Percentiles rank a stretch among this genome's conserved stretches.
Conservation (phyloP, 2,329 filamentous ascomycete genomes). For the Botrytis deweyae region DNA sequence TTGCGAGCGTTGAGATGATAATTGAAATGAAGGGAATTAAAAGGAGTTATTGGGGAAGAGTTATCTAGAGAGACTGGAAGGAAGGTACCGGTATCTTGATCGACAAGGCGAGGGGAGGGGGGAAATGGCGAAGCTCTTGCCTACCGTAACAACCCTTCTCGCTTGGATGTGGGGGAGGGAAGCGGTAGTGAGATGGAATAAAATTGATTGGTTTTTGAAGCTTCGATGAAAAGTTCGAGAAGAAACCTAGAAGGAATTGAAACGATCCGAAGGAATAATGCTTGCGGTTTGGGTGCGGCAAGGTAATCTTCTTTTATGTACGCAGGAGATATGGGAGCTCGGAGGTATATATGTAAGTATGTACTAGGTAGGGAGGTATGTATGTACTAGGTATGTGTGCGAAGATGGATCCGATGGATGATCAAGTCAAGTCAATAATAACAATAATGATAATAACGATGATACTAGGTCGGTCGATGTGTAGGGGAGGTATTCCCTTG, state of each 20-base stretch:
- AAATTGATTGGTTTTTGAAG: conserved; percentile 16
- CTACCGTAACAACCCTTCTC: conserved; percentile 18
- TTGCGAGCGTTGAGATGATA: background rate
- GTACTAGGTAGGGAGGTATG: too few relatives aligned
- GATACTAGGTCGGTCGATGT: background rate
- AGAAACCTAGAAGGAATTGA: conserved; percentile 23
- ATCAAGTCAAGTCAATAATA: background rate
- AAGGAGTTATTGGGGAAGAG: background rate
- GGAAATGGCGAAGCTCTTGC: conserved; percentile 18
- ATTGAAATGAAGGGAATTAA: background rate
- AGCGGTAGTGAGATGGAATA: conserved; percentile 15
- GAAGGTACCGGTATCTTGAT: conserved; percentile 7
- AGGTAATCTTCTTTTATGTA: background rate
- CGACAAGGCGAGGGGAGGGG: conserved; percentile 9
- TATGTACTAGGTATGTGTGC: background rate
- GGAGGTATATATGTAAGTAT: too few relatives aligned
- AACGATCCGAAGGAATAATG: conserved; percentile 4
- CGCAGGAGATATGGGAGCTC: background rate
- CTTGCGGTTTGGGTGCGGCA: background rate
- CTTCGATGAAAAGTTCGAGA: conserved; percentile 21
- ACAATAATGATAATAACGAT: background rate
- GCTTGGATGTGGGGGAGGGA: conserved; percentile 16
- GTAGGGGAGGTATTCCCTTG: background rate
- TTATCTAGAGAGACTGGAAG: background rate
- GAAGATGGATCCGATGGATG: background rate